phyloP scores from a whole-genome alignment of 176 grass and related monocot species.

The Saccharum officinarum region DNA sequence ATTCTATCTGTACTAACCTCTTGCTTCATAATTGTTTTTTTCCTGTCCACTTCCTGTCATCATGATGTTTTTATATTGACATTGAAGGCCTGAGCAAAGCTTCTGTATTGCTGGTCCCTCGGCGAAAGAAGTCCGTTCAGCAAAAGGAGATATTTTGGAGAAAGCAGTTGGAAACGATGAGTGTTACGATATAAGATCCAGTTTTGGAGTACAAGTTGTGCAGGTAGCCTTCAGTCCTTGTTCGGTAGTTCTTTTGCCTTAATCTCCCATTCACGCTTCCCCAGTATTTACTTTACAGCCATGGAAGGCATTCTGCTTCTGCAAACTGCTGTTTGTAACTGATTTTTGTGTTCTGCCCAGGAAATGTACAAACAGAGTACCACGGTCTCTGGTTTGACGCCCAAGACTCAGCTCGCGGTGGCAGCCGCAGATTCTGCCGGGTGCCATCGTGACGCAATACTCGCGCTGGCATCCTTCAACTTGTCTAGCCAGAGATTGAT shows the following conservation, averaged over 20 bases:
- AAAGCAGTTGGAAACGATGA: conserved; percentile 57
- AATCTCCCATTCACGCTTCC: neutral
- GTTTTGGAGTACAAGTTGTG: conserved; percentile 90
- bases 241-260: neutral
- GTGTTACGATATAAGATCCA: conserved; percentile 87
- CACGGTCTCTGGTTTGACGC: conserved; percentile 40
- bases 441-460: conserved; percentile 78
- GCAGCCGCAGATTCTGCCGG: conserved; percentile 75
- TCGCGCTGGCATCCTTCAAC: conserved; percentile 82
- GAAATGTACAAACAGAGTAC: conserved; percentile 62
- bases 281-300: neutral
- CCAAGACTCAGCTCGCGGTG: conserved; percentile 67
- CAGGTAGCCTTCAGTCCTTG: conserved; percentile 58
- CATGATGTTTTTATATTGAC: conserved; percentile 22
- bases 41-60: neutral
- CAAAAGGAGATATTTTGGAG: conserved; percentile 37
- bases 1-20: neutral
- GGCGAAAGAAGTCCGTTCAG: conserved; percentile 57
- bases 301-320: neutral
- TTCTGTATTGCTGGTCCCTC: conserved; percentile 88
- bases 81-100: conserved; percentile 88
- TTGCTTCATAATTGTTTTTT: neutral
- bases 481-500: conserved; percentile 84
- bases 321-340: neutral
- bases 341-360: conserved; percentile 24